Base-by-base conservation (phyloP, 129 eudicot species). In the Apium graveolens region DNA sequence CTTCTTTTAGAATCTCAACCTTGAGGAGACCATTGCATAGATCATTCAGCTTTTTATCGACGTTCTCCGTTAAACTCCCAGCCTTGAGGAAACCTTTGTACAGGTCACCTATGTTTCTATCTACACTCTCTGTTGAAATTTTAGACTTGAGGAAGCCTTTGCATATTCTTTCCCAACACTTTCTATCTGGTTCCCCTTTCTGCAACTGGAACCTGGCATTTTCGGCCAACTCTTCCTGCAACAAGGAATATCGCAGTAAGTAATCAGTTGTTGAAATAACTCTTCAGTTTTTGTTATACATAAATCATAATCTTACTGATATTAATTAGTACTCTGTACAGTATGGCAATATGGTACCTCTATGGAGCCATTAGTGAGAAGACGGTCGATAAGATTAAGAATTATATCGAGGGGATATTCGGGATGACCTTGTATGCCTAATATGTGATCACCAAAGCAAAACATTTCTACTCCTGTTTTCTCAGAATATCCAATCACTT, bases 381-480 rank as follows among this genome's bases (percentile, higher is more conserved):
- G 94, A 57, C 96, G 96, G 71, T 88, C 92, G 8, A 90, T 86
- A 73, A 90, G 89, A 65, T 93, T 73, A 57, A 75, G 39, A 11
- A 93, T 88, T 74, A 93, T 90, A 85, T 90, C 98, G 62, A 90
- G 90, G 80, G 91, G 77, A 88, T 93, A 93, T 76, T 93, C 98
- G 0, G 96, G 96, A 72, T 93, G 98, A 16, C 98, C 98, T 81
- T 93, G 98, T 73, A 87, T 88, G 20, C 98, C 98, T 26, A 90
- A 76, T 24, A 90, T 87, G 73, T 90, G 83, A 26, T 87, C 79
- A 18, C 89, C 96, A 35, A 85, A 85, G 49, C 73, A 41, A 78
- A 93, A 93, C 93, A 93, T 93, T 62, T 93, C 98, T 16, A 93
- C 91, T 35, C 84, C 86, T 24, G 96, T 93, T 82, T 90, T 93